These are phyloP conservation scores for Aspergillus aculeatus DNA, from an alignment of 2,329 filamentous ascomycete genomes.

Conservation along the genomic window DNA sequence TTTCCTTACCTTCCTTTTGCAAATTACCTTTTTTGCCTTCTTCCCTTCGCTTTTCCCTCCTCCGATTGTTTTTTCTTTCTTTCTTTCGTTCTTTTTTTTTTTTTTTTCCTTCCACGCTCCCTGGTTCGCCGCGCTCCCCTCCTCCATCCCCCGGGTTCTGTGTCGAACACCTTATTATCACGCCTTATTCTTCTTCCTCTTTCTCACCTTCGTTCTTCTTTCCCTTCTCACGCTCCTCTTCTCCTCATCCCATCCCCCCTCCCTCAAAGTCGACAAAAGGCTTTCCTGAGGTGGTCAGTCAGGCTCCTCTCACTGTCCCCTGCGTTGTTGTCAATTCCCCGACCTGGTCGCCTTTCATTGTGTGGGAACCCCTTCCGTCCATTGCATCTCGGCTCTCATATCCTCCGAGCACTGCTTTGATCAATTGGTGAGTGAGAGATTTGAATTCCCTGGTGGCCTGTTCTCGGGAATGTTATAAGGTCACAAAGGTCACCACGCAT, in stretches of 20 bases:
- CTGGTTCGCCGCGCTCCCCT: not conserved
- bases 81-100: slow-evolving; percentile 11
- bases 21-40: not conserved
- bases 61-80: slow-evolving; percentile 8
- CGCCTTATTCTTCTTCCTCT: slow-evolving; percentile 14
- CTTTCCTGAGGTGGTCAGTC: slow-evolving; percentile 12
- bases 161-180: slow-evolving; percentile 6
- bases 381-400: slow-evolving; percentile 3
- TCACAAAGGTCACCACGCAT: not conserved
- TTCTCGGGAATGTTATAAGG: not conserved
- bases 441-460: too few relatives aligned
- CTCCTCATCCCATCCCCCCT: slow-evolving; percentile 3
- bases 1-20: slow-evolving; percentile 6
- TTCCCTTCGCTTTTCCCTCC: slow-evolving; percentile 11
- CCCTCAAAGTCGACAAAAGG: not conserved
- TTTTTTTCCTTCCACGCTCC: slow-evolving; percentile 11
- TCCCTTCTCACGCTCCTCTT: slow-evolving; percentile 11
- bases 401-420: not conserved
- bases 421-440: slow-evolving; percentile 8
- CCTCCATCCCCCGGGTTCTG: slow-evolving; percentile 10
- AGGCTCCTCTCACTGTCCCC: slow-evolving; percentile 10
- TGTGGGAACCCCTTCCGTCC: slow-evolving; percentile 10
- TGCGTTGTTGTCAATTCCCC: slow-evolving; percentile 8
- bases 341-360: slow-evolving; percentile 1
- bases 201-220: slow-evolving; percentile 9